Base-by-base conservation (phyloP, 768 basidiomycete species). In the Hygrocybe punicea region DNA sequence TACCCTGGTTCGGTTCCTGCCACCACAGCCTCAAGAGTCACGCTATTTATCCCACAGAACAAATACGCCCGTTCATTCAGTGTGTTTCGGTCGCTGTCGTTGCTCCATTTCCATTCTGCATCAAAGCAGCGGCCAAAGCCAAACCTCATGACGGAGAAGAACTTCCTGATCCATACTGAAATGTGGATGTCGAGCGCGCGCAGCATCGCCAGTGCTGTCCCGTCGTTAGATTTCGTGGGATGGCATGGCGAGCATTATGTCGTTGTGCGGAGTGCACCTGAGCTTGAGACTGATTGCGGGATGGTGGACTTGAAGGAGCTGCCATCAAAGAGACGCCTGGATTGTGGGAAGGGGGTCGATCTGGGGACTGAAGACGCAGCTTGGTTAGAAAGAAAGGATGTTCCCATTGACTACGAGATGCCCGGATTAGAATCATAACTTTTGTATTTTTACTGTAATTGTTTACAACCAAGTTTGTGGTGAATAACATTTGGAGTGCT, bases 381-480 rank as follows among this genome's bases (percentile, higher is more conserved):
- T 44, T 86, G 85, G 85, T 69, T 85, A 66, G 85, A 86, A 71
- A 74, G 84, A 64, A 87, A 84, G 71, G 85, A 88, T 61, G 82
- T 88, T n/a, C 85, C 85, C 55, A 85, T 86, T 73, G 85, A 86
- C 69, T 87, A 85, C 70, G 85, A 86, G 73, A 78, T 80, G 73
- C 81, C 84, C 13, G 81, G 77, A 9, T 65, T 80, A 63, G 72
- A 75, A 21, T 70, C 34, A 14, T 50, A 25, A 50, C 11, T 17
- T 50, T n/a, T n/a, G n/a, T n/a, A n/a, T n/a, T n/a, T n/a, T n/a
- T n/a, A n/a, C n/a, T n/a, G n/a, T n/a, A n/a, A n/a, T n/a, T n/a
- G n/a, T n/a, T n/a, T n/a, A n/a, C n/a, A n/a, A n/a, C n/a, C n/a
- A n/a, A n/a, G n/a, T n/a, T n/a, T n/a, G n/a, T n/a, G n/a, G n/a